Base-by-base conservation (phyloP, 495 filamentous ascomycete species). In the Penicillium canescens region DNA sequence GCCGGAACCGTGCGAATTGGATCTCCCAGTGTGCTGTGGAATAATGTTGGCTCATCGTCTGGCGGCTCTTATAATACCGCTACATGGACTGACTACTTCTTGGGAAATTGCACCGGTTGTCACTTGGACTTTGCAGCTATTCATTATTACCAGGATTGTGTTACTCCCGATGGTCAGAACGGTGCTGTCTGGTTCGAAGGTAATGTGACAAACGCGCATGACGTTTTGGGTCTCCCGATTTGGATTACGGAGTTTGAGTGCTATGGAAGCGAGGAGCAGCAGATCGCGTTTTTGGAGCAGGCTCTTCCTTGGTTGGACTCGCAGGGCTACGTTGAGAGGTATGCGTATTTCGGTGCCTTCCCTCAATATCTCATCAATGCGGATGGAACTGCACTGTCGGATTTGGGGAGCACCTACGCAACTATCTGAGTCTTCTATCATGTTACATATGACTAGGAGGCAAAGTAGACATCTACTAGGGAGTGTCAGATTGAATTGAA, bases 191-290 rank as follows among this genome's bases (percentile, higher is more conserved):
- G 61, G 21, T 84, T 88, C 75, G 72, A 82, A 39, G 38, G 66
- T n/a, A 57, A 76, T 3, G 80, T 76, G 39, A 59, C 78, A 63
- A 49, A 62, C 2, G 78, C 55, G 40, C 12, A 57, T 26, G 37
- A 60, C 16, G 39, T 75, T 59, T 64, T 68, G 33, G 70, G 74
- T 59, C 75, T 76, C 61, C 76, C 78, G 7, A 68, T 91, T 59
- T 90, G 85, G 83, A 71, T 90, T 52, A 88, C 87, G 45, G 88
- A 92, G 69, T 91, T 91, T 65, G 51, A 50, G 10, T 78, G 78
- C 14, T 43, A 62, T 42, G 77, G 81, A 34, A 56, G 48, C 21
- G 60, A 67, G 26, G 74, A 64, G 6, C 59, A 82, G 55, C 72
- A 82, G 43, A 71, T 72, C 34, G 50, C 55, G 8, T 86, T 87